Base-by-base conservation (phyloP, 192 early-diverging fungal species). In the Coemansia sp. region DNA sequence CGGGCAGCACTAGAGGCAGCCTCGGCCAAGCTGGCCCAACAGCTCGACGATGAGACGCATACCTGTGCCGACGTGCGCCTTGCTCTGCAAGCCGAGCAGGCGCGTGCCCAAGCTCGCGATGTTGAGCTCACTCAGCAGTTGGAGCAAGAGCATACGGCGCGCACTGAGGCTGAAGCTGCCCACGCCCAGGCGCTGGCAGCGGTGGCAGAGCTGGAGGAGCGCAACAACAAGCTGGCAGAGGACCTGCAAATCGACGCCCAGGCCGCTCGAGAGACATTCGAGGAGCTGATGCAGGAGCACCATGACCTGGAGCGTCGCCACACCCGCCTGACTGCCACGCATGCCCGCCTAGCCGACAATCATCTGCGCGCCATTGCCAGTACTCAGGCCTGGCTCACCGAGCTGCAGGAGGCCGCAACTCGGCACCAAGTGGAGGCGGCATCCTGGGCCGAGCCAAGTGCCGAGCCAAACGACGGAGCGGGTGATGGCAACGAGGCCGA, bases 211-310 rank as follows among this genome's bases (percentile, higher is more conserved):
- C 70, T 81, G 21, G 78, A 80, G 42, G 64, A 64, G 14, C 61
- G 37, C 55, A 80, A 72, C 49, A 58, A 57, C 4, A 49, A 42
- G 66, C 69, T 80, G 37, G 63, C 50, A 2, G 79, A 82, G 21
- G 79, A 82, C 21, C 70, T 82, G 64, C 74, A 73, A 62, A 82
- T 82, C 38, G 74, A 82, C 71, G 67, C 79, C 3, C 60, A 82
- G 70, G 79, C 79, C 4, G 79, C 79, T 39, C 63, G 61, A 40
- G 70, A 82, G 71, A 58, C 79, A 10, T 76, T 68, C 32, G 71
- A 73, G 49, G 79, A 82, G 79, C 74, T 82, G 70, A 39, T 65
- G 32, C 70, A 62, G 46, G 79, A 82, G 68, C 79, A 82, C 67
- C 46, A 49, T 39, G 74, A 73, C 35, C 71, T 82, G 65, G 74